Evolutionary conservation across 2,329 filamentous ascomycete genomes (phyloP).

Genomic region (Pleomassaria siparia): DNA sequence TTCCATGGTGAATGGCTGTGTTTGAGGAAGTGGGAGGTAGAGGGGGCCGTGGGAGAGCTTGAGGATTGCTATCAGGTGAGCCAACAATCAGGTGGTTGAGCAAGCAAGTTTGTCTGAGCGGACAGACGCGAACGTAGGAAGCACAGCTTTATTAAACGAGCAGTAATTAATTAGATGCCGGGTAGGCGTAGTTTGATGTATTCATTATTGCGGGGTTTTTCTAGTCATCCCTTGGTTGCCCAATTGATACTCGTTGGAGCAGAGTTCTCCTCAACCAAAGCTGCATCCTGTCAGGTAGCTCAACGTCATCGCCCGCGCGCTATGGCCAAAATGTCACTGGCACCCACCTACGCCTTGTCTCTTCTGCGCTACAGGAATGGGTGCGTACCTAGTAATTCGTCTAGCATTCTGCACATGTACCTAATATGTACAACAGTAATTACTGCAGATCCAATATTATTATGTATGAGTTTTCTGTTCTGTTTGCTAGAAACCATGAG

Average conservation of each 20-base stretch:
- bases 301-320: slow-evolving; percentile 38
- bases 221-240: slow-evolving; percentile 5
- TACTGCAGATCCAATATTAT: too few relatives aligned
- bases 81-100: not conserved
- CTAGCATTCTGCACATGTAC: too few relatives aligned
- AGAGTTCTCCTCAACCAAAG: slow-evolving; percentile 31
- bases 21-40: slow-evolving; percentile 11
- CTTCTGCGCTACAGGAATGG: too few relatives aligned
- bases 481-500: too few relatives aligned
- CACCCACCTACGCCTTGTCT: too few relatives aligned
- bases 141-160: slow-evolving; percentile 1
- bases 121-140: not conserved
- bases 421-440: too few relatives aligned
- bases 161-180: slow-evolving; percentile 19
- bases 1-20: slow-evolving; percentile 27
- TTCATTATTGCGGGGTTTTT: slow-evolving; percentile 33
- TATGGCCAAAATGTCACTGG: slow-evolving; percentile 13
- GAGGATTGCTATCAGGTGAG: slow-evolving; percentile 4
- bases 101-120: not conserved
- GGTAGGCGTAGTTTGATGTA: slow-evolving; percentile 6
- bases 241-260: slow-evolving; percentile 27
- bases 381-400: too few relatives aligned
- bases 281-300: slow-evolving; percentile 18
- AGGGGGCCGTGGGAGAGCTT: not conserved
- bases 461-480: too few relatives aligned